Evolutionary conservation across 2,329 filamentous ascomycete genomes (phyloP).

Genomic region (Aspergillaceae sp.): DNA sequence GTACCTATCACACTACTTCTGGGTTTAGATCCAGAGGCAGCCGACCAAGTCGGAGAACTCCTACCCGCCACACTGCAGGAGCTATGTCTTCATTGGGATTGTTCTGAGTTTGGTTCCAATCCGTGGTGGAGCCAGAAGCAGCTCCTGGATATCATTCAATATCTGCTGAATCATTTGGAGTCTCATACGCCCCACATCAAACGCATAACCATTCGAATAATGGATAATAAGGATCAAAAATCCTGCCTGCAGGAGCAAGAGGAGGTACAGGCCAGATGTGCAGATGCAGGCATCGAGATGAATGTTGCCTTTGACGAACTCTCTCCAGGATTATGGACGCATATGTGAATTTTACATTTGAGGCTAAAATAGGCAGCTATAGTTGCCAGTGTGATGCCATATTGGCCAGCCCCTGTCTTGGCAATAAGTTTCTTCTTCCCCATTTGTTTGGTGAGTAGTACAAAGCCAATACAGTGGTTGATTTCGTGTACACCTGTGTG

Average conservation of each 20-base stretch:
- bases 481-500: background rate
- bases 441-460: slow-evolving; percentile 69
- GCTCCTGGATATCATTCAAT: background rate
- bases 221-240: background rate
- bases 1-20: background rate
- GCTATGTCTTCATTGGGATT: background rate
- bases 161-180: background rate
- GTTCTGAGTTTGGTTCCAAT: background rate
- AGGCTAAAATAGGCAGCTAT: slow-evolving; percentile 93
- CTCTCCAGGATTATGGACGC: slow-evolving; percentile 1
- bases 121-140: background rate
- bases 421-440: slow-evolving; percentile 94
- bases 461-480: slow-evolving; percentile 14
- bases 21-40: background rate
- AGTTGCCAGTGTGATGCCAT: slow-evolving; percentile 89
- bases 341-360: slow-evolving; percentile 65
- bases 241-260: background rate
- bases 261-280: background rate
- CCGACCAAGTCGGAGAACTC: background rate
- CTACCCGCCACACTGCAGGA: background rate
- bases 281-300: background rate
- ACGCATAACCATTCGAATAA: background rate
- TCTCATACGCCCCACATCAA: background rate
- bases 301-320: slow-evolving; percentile 1
- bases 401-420: slow-evolving; percentile 91